phyloP scores from a whole-genome alignment of 352 stramenopile species.

The Globisporangium acanthophoron region DNA sequence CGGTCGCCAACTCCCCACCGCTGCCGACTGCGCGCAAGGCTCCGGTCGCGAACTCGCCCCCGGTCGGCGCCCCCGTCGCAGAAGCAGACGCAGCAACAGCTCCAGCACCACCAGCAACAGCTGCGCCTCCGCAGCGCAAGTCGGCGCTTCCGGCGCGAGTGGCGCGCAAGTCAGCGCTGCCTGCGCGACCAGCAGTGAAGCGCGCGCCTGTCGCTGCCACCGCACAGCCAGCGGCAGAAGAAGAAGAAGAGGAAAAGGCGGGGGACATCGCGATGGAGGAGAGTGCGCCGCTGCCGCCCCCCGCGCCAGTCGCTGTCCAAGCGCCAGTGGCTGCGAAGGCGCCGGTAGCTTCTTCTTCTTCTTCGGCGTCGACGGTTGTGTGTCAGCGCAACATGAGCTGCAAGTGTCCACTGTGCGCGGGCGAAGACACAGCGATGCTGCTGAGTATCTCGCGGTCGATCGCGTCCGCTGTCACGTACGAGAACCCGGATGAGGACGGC shows the following conservation, averaged over 20 bases:
- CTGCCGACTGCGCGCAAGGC: constrained; percentile 13
- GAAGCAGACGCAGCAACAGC: background rate
- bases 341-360: background rate
- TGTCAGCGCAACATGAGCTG: constrained; percentile 86
- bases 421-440: constrained; percentile 72
- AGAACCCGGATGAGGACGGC: constrained; percentile 16
- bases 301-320: background rate
- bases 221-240: background rate
- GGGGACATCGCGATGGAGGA: background rate
- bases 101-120: background rate
- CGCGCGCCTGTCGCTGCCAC: constrained; percentile 5
- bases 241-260: background rate
- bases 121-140: constrained; percentile 6
- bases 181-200: background rate
- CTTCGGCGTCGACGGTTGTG: background rate
- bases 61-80: background rate
- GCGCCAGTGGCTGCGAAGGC: background rate
- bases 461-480: constrained; percentile 75
- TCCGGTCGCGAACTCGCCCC: background rate
- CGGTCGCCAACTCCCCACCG: constrained; percentile 24
- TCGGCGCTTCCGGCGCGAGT: background rate
- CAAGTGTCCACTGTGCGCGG: constrained; percentile 72
- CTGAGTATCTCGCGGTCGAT: constrained; percentile 80
- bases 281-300: background rate
- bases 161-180: constrained; percentile 3